Evolutionary conservation across 139 green algal species (phyloP).

Genomic region (Chlamydomonas sp.): DNA sequence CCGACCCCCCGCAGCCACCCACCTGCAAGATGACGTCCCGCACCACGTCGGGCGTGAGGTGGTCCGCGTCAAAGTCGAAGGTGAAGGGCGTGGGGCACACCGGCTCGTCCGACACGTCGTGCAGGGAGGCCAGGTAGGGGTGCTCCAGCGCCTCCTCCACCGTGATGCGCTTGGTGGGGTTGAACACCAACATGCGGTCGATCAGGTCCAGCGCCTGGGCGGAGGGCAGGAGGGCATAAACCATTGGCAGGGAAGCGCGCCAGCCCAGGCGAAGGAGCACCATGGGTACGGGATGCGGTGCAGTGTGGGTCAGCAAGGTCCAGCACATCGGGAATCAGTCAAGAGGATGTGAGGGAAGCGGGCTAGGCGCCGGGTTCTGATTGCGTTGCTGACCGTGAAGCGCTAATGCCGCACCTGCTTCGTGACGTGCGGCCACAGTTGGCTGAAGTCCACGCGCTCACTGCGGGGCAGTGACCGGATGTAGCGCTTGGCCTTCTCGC

Average conservation of each 20-base stretch:
- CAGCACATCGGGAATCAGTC: no score
- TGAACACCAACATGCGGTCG: slow-evolving; percentile 89
- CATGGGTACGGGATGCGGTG: no score
- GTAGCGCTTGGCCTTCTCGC: slow-evolving; percentile 85
- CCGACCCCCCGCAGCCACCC: not conserved
- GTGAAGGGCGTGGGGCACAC: slow-evolving; percentile 51
- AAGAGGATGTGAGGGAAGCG: no score
- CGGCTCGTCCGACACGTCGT: slow-evolving; percentile 82
- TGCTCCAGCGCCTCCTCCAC: slow-evolving; percentile 87
- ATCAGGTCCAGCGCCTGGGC: slow-evolving; percentile 80
- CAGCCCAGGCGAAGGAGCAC: no score
- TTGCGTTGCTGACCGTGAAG: no score
- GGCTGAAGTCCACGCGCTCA: slow-evolving; percentile 47
- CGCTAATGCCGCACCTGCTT: slow-evolving; percentile 2
- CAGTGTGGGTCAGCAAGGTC: no score
- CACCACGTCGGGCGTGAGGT: slow-evolving; percentile 42
- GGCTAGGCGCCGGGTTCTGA: no score
- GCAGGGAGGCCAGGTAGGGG: slow-evolving; percentile 86
- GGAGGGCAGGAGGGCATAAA: no score
- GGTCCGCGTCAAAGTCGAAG: slow-evolving; percentile 61
- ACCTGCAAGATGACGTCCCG: slow-evolving; percentile 37
- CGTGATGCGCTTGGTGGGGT: slow-evolving; percentile 84
- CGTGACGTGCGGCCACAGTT: slow-evolving; percentile 58
- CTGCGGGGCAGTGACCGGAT: slow-evolving; percentile 67
- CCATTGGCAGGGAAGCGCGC: no score